These are phyloP conservation scores for Auxenochlorella pyrenoidosa DNA, from an alignment of 139 green algal species.

Conservation along the genomic window DNA sequence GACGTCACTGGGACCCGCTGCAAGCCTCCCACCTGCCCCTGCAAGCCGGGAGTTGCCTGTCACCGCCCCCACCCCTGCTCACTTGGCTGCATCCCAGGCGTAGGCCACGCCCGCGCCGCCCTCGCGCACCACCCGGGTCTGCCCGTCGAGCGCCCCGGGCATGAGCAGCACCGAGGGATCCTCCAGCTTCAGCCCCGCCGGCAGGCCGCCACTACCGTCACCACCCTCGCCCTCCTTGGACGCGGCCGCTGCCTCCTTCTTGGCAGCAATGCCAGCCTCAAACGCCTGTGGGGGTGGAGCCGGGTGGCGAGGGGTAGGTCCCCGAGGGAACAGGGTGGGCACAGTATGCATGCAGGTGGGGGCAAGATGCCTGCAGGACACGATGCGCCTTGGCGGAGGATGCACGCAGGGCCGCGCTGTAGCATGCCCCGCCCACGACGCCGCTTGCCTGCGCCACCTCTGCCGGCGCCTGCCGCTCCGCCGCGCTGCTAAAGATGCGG, in stretches of 20 bases:
- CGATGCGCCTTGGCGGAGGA: neutral
- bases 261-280: constrained; percentile 32
- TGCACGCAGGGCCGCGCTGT: too few species aligned
- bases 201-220: constrained; percentile 46
- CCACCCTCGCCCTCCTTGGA: constrained; percentile 11
- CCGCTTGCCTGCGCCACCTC: constrained; percentile 43
- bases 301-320: neutral
- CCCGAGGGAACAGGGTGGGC: neutral
- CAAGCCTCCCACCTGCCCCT: neutral
- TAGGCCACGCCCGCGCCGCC: constrained; percentile 81
- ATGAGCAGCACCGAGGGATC: constrained; percentile 53
- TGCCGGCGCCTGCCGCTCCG: constrained; percentile 44
- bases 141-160: constrained; percentile 67
- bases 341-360: neutral
- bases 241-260: constrained; percentile 16
- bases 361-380: too few species aligned
- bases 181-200: constrained; percentile 71
- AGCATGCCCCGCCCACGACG: neutral
- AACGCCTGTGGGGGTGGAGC: constrained; percentile 17
- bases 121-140: constrained; percentile 79
- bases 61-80: constrained; percentile 21
- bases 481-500: constrained; percentile 74
- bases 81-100: constrained; percentile 70
- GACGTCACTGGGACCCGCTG: too few species aligned
- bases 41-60: neutral